Conservation (phyloP, 2,329 filamentous ascomycete genomes). For the Leptodontidium sp. region DNA sequence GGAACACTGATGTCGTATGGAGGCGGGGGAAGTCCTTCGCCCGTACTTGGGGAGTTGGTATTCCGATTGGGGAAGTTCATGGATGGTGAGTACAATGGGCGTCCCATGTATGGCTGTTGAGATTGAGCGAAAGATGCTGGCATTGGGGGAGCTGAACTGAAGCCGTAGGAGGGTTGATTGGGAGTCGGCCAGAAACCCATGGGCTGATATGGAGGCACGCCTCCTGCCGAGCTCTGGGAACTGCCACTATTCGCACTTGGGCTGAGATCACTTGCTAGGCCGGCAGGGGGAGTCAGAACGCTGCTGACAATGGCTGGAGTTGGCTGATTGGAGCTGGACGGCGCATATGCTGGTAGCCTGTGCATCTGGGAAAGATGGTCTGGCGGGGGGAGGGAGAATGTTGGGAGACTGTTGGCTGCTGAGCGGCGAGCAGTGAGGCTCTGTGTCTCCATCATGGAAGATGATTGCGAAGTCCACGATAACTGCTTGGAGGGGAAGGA, state of each 20-base stretch:
- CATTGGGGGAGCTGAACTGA: constrained; percentile 57
- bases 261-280: constrained; percentile 65
- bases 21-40: constrained; percentile 70
- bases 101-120: constrained; percentile 50
- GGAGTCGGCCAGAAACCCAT: constrained; percentile 68
- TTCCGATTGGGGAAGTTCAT: constrained; percentile 61
- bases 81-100: constrained; percentile 65
- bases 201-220: constrained; percentile 63
- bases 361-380: constrained; percentile 56
- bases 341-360: constrained; percentile 63
- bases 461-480: constrained; percentile 43
- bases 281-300: constrained; percentile 54
- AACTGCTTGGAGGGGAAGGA: constrained; percentile 26
- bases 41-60: constrained; percentile 65
- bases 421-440: constrained; percentile 77
- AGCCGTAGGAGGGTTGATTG: constrained; percentile 58
- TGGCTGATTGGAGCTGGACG: constrained; percentile 49
- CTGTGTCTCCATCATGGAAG: constrained; percentile 60
- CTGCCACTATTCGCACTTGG: constrained; percentile 68
- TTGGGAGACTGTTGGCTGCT: constrained; percentile 72
- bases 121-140: constrained; percentile 42
- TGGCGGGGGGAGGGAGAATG: constrained; percentile 73
- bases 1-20: constrained; percentile 72
- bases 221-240: constrained; percentile 64
- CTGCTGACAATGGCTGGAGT: constrained; percentile 49